Conservation (phyloP, 2,329 filamentous ascomycete species). For the Xylaria sp. region DNA sequence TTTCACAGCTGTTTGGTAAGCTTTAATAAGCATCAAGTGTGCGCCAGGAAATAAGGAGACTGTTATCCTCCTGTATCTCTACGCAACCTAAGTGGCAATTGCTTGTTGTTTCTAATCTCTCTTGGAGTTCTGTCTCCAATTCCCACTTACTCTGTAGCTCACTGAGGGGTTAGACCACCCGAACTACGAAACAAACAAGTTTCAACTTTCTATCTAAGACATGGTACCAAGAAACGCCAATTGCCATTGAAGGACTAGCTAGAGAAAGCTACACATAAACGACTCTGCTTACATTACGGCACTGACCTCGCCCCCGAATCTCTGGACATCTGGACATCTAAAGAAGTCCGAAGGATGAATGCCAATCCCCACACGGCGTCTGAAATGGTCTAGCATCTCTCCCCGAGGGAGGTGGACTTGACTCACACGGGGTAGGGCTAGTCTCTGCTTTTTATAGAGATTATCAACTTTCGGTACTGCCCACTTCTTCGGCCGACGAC, state of each 20-base stretch:
- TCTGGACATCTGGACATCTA: constrained; percentile 13
- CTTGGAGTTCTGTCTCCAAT: too few relatives aligned
- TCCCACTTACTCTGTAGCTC: too few relatives aligned
- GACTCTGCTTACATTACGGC: not conserved
- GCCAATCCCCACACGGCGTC: not conserved
- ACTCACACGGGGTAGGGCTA: not conserved
- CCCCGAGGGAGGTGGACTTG: constrained; percentile 10
- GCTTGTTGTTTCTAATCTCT: too few relatives aligned
- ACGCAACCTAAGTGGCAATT: too few relatives aligned
- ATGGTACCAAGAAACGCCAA: not conserved
- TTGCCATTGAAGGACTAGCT: not conserved
- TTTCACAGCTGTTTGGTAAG: too few relatives aligned
- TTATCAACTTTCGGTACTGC: not conserved
- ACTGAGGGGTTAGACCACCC: too few relatives aligned
- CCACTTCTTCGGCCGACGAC: constrained; percentile 3
- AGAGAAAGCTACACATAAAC: not conserved
- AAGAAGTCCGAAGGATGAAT: constrained; percentile 21
- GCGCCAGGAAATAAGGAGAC: too few relatives aligned
- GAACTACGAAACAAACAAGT: not conserved
- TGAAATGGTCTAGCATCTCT: not conserved
- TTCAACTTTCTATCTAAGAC: not conserved
- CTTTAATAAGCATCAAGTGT: not conserved
- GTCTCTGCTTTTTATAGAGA: not conserved
- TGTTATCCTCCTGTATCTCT: too few relatives aligned
- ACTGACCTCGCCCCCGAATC: not conserved